phyloP scores from a whole-genome alignment of 2,329 filamentous ascomycete species.

The Karstenula rhodostoma region DNA sequence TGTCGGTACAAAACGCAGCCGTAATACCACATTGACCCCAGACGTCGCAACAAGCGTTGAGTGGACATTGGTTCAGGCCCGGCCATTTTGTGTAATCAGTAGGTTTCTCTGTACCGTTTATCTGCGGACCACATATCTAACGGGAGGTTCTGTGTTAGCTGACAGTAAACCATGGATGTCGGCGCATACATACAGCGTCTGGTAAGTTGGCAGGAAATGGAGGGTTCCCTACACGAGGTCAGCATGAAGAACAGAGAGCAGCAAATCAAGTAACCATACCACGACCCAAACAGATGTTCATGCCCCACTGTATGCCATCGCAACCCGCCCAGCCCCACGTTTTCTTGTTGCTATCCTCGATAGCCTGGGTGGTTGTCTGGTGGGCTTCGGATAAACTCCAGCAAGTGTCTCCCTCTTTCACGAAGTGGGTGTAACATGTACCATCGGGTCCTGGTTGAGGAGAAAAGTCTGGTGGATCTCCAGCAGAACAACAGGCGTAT shows the following conservation, averaged over 20 bases:
- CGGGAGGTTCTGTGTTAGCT: too few relatives aligned
- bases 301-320: too few relatives aligned
- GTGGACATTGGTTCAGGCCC: constrained; percentile 12
- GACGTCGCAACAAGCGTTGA: constrained; percentile 14
- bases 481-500: too few relatives aligned
- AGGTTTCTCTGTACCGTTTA: constrained; percentile 7
- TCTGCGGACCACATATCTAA: constrained; percentile 10
- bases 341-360: constrained; percentile 15
- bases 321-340: constrained; percentile 17
- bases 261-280: too few relatives aligned
- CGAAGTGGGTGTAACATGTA: constrained; percentile 6
- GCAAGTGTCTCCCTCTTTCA: neutral
- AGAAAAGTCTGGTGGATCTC: too few relatives aligned
- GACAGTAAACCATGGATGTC: too few relatives aligned
- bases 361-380: neutral
- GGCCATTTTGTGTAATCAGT: neutral
- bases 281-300: too few relatives aligned
- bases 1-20: constrained; percentile 10
- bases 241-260: too few relatives aligned
- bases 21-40: constrained; percentile 17
- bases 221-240: too few relatives aligned
- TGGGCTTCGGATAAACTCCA: neutral
- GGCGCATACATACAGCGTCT: too few relatives aligned
- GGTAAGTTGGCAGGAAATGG: too few relatives aligned
- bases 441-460: too few relatives aligned